Evolutionary conservation across 2,329 filamentous ascomycete species (phyloP), one percentile per base, ranked within the genome.

Genomic region (Penicillium vulpinum): DNA sequence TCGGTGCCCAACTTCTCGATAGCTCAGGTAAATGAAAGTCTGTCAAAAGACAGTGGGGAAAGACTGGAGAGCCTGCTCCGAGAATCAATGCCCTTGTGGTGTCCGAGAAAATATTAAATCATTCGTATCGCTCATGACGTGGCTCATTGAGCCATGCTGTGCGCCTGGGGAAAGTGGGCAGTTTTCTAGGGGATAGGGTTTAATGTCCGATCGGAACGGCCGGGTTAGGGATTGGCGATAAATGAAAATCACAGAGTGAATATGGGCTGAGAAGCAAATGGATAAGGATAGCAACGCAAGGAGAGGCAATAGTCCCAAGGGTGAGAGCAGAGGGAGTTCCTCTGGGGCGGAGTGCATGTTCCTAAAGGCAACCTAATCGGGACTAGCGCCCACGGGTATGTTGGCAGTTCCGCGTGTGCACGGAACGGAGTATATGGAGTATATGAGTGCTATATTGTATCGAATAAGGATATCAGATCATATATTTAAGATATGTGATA

Each of bases 141-240:
- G 61, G 61, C 62, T 72, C 63, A 73, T 66, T 63, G 60, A 56
- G 60, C 62, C 70, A 73, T 73, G 36, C 49, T 67, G 66, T 54
- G 54, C 58, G 62, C 55, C 52, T 56, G 36, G 58, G 52, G 41
- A 50, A 41, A 26, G 45, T 59, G 50, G 58, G 28, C 8, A n/a
- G 28, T 36, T 57, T 54, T 45, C 55, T 31, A 45, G 47, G 48
- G 40, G 33, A 46, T 28, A 39, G 43, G 40, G 35, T 33, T n/a
- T 35, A 44, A 36, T 31, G 41, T 41, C 28, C 40, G 43, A 41
- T 60, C 55, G 51, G 56, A 62, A 56, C 21, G 10, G 35, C 36
- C 54, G 56, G 57, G 13, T 28, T 43, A 36, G 18, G 21, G 21
- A 58, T 53, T 58, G 49, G 39, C 29, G 22, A 29, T 13, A 29